Base-by-base conservation (phyloP, 139 green algal genomes). In the Ulvella scutata region DNA sequence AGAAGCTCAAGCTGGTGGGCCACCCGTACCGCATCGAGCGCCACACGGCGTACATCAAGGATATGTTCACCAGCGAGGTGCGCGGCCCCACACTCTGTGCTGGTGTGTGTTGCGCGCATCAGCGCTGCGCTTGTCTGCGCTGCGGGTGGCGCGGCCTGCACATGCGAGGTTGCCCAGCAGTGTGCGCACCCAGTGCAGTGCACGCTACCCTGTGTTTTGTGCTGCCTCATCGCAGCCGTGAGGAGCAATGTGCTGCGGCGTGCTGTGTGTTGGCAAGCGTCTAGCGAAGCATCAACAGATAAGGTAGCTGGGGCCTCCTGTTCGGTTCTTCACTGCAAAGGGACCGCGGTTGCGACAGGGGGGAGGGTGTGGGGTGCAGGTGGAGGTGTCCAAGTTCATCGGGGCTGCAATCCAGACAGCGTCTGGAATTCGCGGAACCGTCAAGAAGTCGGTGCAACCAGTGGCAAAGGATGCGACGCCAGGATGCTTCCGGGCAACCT, bases 1-100 rank as follows among this genome's bases (percentile, higher is more conserved):
- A 98, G 83, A 98, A 98, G 86, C 87, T 98, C 29, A 98, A 98
- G 88, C 89, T 98, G 74, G 90, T 96, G 38, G 93, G 93, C 33
- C 84, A 83, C 1, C 93, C 93, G 3, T 87, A 86, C 77, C 96
- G 93, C 76, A 87, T 95, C 59, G 79, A 88, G 62, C 86, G 87
- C 37, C 88, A 97, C 88, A 98, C 92, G 0, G 93, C 92, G 10
- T 99, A 98, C 79, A 76, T 99, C 9, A 81, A 82, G 34, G 92
- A 89, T 79, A 96, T 98, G 93, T 98, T 98, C 87, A 96, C 86
- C 78, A 89, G 76, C 43, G 51, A 67, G 51, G 51, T 67, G 20
- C 33, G 51, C 9, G 13, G 1, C 51, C n/a, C n/a, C 17, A 20
- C 40, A 59, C 40, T 59, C 1, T 20, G 21, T 20, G 21, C 17